Evolutionary conservation across 2,329 filamentous ascomycete species (phyloP).

Genomic region (Aplosporella prunicola): DNA sequence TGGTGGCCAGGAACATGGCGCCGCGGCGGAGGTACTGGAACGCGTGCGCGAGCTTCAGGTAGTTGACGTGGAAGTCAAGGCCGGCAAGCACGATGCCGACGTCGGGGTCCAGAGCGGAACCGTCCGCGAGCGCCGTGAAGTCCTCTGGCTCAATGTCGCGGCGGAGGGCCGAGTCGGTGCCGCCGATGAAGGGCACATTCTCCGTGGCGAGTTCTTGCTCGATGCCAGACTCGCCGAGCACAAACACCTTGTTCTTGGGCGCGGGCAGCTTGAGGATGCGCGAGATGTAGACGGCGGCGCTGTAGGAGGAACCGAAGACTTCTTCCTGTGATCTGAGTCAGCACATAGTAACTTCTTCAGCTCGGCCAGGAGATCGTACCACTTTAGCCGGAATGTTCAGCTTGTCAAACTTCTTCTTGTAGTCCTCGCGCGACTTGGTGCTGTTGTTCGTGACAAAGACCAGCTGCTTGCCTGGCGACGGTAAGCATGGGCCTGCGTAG

Average conservation of each 20-base stretch:
- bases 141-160: conserved; percentile 74
- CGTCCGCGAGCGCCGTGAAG: conserved; percentile 63
- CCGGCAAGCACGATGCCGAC: conserved; percentile 85
- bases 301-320: conserved; percentile 94
- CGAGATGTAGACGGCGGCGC: conserved; percentile 88
- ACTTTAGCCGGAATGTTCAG: conserved; percentile 71
- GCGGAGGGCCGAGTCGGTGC: conserved; percentile 69
- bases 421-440: conserved; percentile 87
- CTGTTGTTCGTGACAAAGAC: conserved; percentile 99
- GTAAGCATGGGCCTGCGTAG: background rate
- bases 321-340: conserved; percentile 70
- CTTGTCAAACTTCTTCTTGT: conserved; percentile 78
- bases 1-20: conserved; percentile 84
- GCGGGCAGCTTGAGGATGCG: conserved; percentile 73
- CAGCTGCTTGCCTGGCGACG: conserved; percentile 64
- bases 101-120: conserved; percentile 71
- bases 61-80: conserved; percentile 90
- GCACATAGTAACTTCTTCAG: too few relatives aligned
- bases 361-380: conserved; percentile 30
- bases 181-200: conserved; percentile 70
- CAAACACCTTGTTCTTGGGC: conserved; percentile 85
- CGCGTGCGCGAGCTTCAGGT: conserved; percentile 77
- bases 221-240: conserved; percentile 83
- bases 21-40: conserved; percentile 78
- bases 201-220: conserved; percentile 80